Evolutionary conservation across 208 protist genomes (phyloP).

Genomic region (Trypanosoma cruzi): DNA sequence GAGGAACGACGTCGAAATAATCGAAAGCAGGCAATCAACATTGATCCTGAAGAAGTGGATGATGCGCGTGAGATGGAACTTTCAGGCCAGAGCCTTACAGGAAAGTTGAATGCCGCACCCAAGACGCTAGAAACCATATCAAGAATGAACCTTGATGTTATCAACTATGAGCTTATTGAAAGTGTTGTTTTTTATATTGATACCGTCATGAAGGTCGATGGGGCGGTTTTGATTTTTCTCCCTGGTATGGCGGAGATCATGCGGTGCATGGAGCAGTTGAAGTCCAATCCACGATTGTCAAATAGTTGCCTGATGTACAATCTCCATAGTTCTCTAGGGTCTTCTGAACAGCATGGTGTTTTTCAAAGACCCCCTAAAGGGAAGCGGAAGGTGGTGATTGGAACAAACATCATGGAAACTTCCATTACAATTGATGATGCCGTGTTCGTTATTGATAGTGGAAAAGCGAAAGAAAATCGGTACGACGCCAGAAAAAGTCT

Average conservation of each 20-base stretch:
- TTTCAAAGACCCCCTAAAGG: conserved; percentile 88
- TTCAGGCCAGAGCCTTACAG: conserved; percentile 45
- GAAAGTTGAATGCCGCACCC: conserved; percentile 43
- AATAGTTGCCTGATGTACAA: conserved; percentile 82
- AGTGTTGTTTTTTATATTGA: conserved; percentile 90
- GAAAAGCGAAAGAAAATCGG: conserved; percentile 95
- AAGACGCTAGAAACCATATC: conserved; percentile 69
- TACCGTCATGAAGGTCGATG: conserved; percentile 43
- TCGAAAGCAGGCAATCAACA: conserved; percentile 55
- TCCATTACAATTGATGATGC: conserved; percentile 98
- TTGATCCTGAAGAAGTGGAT: conserved; percentile 70
- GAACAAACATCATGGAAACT: conserved; percentile 98
- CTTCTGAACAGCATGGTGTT: conserved; percentile 92
- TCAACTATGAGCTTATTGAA: conserved; percentile 96
- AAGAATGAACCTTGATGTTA: conserved; percentile 88
- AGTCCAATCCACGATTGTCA: conserved; percentile 48
- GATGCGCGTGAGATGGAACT: conserved; percentile 51
- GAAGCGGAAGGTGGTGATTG: conserved; percentile 95
- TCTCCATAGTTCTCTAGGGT: conserved; percentile 94
- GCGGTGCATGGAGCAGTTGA: conserved; percentile 85
- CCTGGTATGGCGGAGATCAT: conserved; percentile 96
- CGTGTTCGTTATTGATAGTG: conserved; percentile 97
- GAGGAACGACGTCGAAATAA: conserved; percentile 66
- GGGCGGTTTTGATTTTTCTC: conserved; percentile 96
- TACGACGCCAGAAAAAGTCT: conserved; percentile 88